Evolutionary conservation across 1,284 basidiomycete species (phyloP), one percentile per base, ranked within the genome.

Genomic region (Omphalotus olearius): DNA sequence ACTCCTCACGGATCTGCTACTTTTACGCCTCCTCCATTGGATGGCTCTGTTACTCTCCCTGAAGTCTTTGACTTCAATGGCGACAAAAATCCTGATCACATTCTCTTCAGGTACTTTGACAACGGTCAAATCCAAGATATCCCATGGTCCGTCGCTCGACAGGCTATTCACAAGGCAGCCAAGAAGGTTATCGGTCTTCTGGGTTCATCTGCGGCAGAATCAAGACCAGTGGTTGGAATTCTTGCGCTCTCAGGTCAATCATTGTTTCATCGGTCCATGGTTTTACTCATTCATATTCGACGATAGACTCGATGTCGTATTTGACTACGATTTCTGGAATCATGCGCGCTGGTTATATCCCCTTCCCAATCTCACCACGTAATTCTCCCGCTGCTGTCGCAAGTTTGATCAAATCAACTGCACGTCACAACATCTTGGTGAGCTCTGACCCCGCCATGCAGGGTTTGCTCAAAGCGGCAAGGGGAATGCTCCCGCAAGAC

Each of bases 41-140:
- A 72, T 53, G 67, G 64, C 14, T 59, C 66, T 2, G 51, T 70
- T 18, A 64, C 66, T 6, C 30, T 73, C 9, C 64, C 68, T 0
- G 66, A 74, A 47, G 54, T 71, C 1, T 68, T 64, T 51, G 67
- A 70, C 17, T 69, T 63, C 59, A 67, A 74, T 39, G 56, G 59
- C 4, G 44, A 59, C 28, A 53, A 70, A 39, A 69, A 60, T 36
- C 61, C 68, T 0, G 53, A 66, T 2, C 68, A 71, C 51, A 66
- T 66, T 2, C 51, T 71, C 1, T 71, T 69, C 44, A 59, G 62
- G 2, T 73, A 65, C 48, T 61, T 62, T 16, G 63, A 58, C 3
- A 59, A 64, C 9, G 60, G 56, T 2, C n/a, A 13, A 1, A 38
- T 57, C 0, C 46, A 51, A 10, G 60, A 55, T 1, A 62, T 72